Evolutionary conservation across 192 early-diverging fungal genomes (phyloP).

Genomic region (Backusella tuberculispora): DNA sequence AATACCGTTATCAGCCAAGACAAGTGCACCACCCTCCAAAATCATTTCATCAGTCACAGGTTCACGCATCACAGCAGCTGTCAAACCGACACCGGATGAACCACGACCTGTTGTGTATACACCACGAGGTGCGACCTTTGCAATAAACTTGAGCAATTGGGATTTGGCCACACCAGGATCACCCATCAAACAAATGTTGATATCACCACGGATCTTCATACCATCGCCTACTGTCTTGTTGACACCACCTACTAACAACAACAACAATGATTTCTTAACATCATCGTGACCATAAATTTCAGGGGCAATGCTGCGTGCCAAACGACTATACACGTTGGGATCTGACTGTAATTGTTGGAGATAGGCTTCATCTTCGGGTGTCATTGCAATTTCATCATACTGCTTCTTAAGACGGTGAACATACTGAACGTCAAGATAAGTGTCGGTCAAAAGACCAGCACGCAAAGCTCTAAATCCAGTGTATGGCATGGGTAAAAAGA

Average conservation of each 20-base stretch:
- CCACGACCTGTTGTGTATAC: conserved; percentile 98
- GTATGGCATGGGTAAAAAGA: conserved; percentile 92
- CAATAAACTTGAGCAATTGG: conserved; percentile 93
- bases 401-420: conserved; percentile 87
- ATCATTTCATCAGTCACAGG: conserved; percentile 94
- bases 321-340: conserved; percentile 75
- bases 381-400: conserved; percentile 82
- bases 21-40: conserved; percentile 96
- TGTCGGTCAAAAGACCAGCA: conserved; percentile 92
- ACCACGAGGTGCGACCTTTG: conserved; percentile 92
- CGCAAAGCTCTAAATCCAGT: conserved; percentile 89
- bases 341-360: conserved; percentile 63
- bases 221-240: conserved; percentile 86
- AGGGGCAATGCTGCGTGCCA: conserved; percentile 81
- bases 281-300: conserved; percentile 94
- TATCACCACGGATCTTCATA: conserved; percentile 95
- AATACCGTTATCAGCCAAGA: conserved; percentile 97
- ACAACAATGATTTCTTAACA: conserved; percentile 88
- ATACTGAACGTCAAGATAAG: conserved; percentile 91
- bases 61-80: conserved; percentile 93
- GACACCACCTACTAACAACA: conserved; percentile 82
- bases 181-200: conserved; percentile 98
- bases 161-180: conserved; percentile 99
- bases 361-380: conserved; percentile 53
- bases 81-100: conserved; percentile 94